A percentile compares a stretch with the other conserved stretches of the same genome.
Conservation (phyloP, 192 early-diverging fungal species). For the Gamsiella multidivaricata region DNA sequence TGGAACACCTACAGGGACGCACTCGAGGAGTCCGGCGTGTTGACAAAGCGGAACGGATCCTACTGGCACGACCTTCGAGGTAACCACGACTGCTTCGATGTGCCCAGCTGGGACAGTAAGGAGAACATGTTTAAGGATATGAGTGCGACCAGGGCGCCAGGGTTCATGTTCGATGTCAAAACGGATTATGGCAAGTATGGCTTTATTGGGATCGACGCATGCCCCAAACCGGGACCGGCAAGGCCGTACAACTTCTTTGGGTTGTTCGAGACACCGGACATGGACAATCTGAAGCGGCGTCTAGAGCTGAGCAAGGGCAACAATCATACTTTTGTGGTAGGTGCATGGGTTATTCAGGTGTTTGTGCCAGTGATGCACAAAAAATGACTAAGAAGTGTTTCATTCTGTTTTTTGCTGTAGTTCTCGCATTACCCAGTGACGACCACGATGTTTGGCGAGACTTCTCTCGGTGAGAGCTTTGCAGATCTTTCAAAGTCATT, state of each 20-base stretch:
- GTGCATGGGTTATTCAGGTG: conserved; percentile 25
- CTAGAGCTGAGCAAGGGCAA: conserved; percentile 53
- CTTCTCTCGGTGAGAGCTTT: conserved; percentile 68
- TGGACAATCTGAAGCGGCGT: conserved; percentile 74
- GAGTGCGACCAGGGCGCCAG: conserved; percentile 59
- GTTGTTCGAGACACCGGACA: conserved; percentile 75
- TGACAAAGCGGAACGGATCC: conserved; percentile 59
- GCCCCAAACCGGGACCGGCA: conserved; percentile 76
- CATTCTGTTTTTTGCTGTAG: conserved; percentile 56
- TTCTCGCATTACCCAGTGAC: conserved; percentile 84
- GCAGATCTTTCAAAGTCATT: conserved; percentile 66
- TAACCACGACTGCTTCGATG: conserved; percentile 94
- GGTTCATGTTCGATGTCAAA: conserved; percentile 68
- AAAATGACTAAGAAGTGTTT: not conserved
- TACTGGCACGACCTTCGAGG: conserved; percentile 92
- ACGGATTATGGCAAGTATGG: conserved; percentile 81
- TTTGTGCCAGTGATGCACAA: not conserved
- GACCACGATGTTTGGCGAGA: conserved; percentile 78
- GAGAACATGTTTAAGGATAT: conserved; percentile 73
- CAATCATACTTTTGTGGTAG: conserved; percentile 78
- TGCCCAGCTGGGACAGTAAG: conserved; percentile 66
- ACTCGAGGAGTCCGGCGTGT: conserved; percentile 64
- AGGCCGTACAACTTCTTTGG: conserved; percentile 94
- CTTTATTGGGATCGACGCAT: conserved; percentile 88
- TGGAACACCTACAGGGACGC: conserved; percentile 79